phyloP scores from a whole-genome alignment of 2,329 filamentous ascomycete genomes.

The Claviceps fusiformis region DNA sequence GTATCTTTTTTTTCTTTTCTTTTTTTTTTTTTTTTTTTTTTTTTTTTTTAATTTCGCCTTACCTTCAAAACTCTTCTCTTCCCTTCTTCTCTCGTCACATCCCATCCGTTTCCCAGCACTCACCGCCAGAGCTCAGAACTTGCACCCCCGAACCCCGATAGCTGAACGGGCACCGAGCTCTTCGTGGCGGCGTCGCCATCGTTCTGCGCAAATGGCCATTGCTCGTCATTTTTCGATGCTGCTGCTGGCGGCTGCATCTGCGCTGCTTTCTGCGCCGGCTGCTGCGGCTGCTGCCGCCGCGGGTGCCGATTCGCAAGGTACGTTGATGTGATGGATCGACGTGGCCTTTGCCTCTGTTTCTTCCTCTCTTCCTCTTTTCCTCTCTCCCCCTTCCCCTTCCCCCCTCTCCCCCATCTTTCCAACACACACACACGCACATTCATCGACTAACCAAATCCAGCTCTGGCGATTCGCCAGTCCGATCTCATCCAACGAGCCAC shows the following conservation, averaged over 20 bases:
- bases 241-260: conserved; percentile 8
- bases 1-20: background rate
- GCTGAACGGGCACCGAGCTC: background rate
- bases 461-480: background rate
- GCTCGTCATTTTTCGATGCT: conserved; percentile 5
- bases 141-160: background rate
- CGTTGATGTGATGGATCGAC: background rate
- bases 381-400: too few species aligned
- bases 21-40: background rate
- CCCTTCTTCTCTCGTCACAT: background rate
- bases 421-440: too few species aligned
- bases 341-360: too few species aligned
- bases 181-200: background rate
- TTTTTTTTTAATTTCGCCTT: too few species aligned
- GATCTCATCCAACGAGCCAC: conserved; percentile 15
- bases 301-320: conserved; percentile 2
- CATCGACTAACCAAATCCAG: background rate
- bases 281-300: conserved; percentile 3
- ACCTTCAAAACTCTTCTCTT: too few species aligned
- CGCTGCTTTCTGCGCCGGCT: background rate
- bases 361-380: too few species aligned
- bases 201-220: conserved; percentile 2
- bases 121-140: background rate
- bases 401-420: too few species aligned
- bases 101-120: background rate